These are phyloP conservation scores for Pythium myriotylum DNA, from an alignment of 352 stramenopile genomes.

Conservation along the genomic window DNA sequence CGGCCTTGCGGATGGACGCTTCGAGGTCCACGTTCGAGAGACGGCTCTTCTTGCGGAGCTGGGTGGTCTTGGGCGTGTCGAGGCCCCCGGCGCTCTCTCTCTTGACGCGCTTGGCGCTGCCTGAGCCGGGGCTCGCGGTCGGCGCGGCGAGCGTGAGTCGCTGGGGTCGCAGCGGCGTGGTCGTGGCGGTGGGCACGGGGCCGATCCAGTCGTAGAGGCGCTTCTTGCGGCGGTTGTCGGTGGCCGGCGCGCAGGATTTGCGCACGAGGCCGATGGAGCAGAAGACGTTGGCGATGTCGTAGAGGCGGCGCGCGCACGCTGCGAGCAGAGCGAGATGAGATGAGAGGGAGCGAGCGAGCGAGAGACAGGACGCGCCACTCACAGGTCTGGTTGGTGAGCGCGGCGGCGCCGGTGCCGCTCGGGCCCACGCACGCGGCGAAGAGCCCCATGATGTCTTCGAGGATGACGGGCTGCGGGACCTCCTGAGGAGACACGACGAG, in stretches of 20 bases:
- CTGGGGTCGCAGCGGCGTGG: slow-evolving; percentile 26
- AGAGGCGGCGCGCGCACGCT: slow-evolving; percentile 39
- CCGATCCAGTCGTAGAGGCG: slow-evolving; percentile 37
- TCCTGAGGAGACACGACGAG: slow-evolving; percentile 21
- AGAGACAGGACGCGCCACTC: slow-evolving; percentile 10
- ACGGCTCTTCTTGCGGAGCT: slow-evolving; percentile 24
- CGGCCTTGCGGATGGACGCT: slow-evolving; percentile 28
- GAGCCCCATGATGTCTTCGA: slow-evolving; percentile 44
- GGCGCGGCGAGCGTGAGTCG: slow-evolving; percentile 13
- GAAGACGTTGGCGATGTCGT: slow-evolving; percentile 48
- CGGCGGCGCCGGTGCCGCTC: slow-evolving; percentile 1
- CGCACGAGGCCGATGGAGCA: slow-evolving; percentile 39
- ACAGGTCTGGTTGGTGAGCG: slow-evolving; percentile 37
- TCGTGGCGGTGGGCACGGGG: slow-evolving; percentile 27
- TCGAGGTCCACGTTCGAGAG: slow-evolving; percentile 16
- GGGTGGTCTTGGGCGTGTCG: slow-evolving; percentile 11
- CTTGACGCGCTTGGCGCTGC: slow-evolving; percentile 27
- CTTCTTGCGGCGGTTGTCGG: slow-evolving; percentile 36
- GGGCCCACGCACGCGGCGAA: slow-evolving; percentile 30
- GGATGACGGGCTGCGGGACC: slow-evolving; percentile 34
- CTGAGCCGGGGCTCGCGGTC: slow-evolving; percentile 22
- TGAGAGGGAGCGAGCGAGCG: background rate
- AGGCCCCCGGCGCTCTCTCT: slow-evolving; percentile 6
- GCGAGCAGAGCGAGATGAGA: background rate
- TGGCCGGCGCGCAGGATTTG: slow-evolving; percentile 29